Evolutionary conservation across 1,284 basidiomycete species (phyloP).

Genomic region (Sanguinoderma infundibulare): DNA sequence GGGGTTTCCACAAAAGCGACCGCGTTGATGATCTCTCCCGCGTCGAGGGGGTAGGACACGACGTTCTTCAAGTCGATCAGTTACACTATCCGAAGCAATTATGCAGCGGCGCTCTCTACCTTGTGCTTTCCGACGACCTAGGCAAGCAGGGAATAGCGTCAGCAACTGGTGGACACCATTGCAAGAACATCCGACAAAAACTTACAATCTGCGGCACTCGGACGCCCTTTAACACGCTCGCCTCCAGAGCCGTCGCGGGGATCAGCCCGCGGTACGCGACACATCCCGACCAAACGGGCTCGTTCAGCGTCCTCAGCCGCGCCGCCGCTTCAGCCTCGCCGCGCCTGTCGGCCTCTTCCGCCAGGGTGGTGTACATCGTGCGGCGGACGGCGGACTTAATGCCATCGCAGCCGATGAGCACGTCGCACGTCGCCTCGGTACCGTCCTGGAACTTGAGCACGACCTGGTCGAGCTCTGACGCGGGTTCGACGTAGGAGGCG

Average conservation of each 20-base stretch:
- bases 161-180: background rate
- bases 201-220: background rate
- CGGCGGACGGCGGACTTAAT: constrained; percentile 50
- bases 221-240: background rate
- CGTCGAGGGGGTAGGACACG: constrained; percentile 11
- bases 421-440: constrained; percentile 41
- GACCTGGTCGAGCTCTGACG: constrained; percentile 11
- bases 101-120: constrained; percentile 15
- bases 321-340: constrained; percentile 6
- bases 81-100: background rate
- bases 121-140: constrained; percentile 9
- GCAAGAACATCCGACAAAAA: background rate
- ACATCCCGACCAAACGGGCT: constrained; percentile 18
- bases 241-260: background rate
- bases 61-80: background rate
- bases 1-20: constrained; percentile 28
- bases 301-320: constrained; percentile 1
- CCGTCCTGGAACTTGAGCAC: constrained; percentile 43
- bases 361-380: constrained; percentile 31
- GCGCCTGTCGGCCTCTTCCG: constrained; percentile 2
- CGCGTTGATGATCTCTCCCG: constrained; percentile 26
- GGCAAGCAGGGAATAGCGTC: background rate
- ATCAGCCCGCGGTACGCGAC: constrained; percentile 21
- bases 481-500: constrained; percentile 30
- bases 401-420: constrained; percentile 50